A percentile compares a stretch with the other conserved stretches of the same genome.
phyloP scores from a whole-genome alignment of 108 stramenopile species.

The Schizochytrium sp. region DNA sequence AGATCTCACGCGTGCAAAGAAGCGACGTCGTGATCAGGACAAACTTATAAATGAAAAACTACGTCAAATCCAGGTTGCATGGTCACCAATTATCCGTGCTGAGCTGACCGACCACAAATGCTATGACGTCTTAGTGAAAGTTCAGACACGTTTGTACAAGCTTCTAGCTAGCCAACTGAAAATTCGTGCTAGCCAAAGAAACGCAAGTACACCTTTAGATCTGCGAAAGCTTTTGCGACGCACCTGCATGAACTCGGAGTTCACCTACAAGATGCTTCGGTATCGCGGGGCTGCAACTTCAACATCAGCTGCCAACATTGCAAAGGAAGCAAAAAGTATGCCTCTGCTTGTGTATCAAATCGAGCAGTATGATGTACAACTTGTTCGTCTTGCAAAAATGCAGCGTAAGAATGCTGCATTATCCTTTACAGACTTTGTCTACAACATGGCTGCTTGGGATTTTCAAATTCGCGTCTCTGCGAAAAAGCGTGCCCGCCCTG shows the following conservation, averaged over 20 bases:
- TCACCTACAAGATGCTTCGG: conserved; percentile 21
- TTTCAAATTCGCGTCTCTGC: neutral
- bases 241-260: conserved; percentile 42
- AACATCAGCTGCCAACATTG: neutral
- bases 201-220: neutral
- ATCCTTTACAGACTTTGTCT: neutral
- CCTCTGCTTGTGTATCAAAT: conserved; percentile 10
- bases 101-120: conserved; percentile 28
- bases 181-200: neutral
- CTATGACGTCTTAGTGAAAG: conserved; percentile 3
- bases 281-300: neutral
- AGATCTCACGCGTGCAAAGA: neutral
- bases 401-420: neutral
- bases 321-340: conserved; percentile 20
- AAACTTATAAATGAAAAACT: conserved; percentile 8
- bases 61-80: conserved; percentile 29
- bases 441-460: conserved; percentile 5
- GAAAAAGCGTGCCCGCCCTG: neutral
- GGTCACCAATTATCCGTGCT: neutral
- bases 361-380: conserved; percentile 49
- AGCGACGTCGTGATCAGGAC: neutral
- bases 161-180: neutral
- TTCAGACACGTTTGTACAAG: conserved; percentile 25
- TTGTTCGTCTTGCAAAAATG: neutral
- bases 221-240: neutral